A percentile compares a stretch with the other conserved stretches of the same genome.
These are phyloP conservation scores for Fusarium brachygibbosum DNA, from an alignment of 2,329 filamentous ascomycete genomes.

Conservation along the genomic window DNA sequence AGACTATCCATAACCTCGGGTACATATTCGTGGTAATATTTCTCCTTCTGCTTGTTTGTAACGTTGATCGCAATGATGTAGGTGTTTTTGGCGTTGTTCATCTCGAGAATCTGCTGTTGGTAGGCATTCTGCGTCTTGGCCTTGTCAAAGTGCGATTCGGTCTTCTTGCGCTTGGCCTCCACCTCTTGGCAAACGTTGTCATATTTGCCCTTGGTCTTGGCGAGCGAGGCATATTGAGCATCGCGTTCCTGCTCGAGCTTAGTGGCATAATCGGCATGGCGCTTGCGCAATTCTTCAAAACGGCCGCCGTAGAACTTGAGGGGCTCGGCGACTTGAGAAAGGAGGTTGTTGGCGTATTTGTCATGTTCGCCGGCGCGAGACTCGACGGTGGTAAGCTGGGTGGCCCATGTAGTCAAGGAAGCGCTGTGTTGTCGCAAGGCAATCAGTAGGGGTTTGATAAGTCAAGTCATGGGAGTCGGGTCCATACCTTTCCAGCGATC, in stretches of 20 bases:
- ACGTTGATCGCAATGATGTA: conserved; percentile 97
- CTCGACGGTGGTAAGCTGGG: conserved; percentile 91
- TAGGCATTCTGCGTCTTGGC: conserved; percentile 91
- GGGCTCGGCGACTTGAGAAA: conserved; percentile 87
- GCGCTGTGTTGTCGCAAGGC: conserved; percentile 67
- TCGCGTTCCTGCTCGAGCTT: conserved; percentile 94
- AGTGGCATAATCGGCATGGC: conserved; percentile 87
- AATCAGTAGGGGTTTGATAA: conserved; percentile 42
- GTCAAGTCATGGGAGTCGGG: neutral
- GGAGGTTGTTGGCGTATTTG: conserved; percentile 81
- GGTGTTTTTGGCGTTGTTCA: conserved; percentile 99
- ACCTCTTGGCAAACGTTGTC: conserved; percentile 94
- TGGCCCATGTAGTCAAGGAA: conserved; percentile 96
- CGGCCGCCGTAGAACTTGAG: conserved; percentile 79
- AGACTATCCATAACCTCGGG: conserved; percentile 93
- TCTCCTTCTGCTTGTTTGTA: conserved; percentile 97
- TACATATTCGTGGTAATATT: conserved; percentile 96
- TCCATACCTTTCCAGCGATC: conserved; percentile 85
- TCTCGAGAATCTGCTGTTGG: conserved; percentile 91
- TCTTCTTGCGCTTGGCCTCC: conserved; percentile 93
- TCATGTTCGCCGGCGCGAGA: conserved; percentile 90
- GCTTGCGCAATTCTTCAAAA: conserved; percentile 93
- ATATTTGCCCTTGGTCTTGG: conserved; percentile 93
- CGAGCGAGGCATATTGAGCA: conserved; percentile 82
- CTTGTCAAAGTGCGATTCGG: conserved; percentile 94